phyloP scores from a whole-genome alignment of 1,284 basidiomycete species.

The Ganoderma boninense region DNA sequence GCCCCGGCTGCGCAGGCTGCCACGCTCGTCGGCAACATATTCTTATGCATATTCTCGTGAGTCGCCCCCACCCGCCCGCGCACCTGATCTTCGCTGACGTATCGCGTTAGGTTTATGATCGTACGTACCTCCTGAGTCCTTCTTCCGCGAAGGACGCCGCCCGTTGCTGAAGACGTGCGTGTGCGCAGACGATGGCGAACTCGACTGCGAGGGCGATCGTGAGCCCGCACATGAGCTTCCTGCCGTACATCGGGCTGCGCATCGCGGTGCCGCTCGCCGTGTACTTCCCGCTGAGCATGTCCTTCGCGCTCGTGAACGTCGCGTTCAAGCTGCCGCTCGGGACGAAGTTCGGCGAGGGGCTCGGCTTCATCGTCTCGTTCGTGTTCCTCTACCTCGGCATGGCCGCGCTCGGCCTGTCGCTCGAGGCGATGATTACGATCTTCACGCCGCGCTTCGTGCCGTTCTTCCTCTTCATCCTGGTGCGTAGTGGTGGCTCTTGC shows the following conservation, averaged over 20 bases:
- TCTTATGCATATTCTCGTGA: constrained; percentile 55
- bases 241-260: constrained; percentile 49
- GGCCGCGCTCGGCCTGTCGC: constrained; percentile 47
- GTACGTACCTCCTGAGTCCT: constrained; percentile 13
- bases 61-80: constrained; percentile 17
- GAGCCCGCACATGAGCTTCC: constrained; percentile 49
- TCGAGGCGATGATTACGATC: constrained; percentile 49
- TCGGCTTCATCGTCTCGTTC: constrained; percentile 55
- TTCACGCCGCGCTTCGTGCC: constrained; percentile 43
- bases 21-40: constrained; percentile 59
- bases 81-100: neutral
- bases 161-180: constrained; percentile 16
- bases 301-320: constrained; percentile 54
- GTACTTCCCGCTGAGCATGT: constrained; percentile 52
- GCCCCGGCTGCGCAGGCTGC: constrained; percentile 59
- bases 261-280: constrained; percentile 47
- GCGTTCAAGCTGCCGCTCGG: constrained; percentile 51
- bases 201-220: constrained; percentile 52
- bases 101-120: constrained; percentile 29
- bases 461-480: constrained; percentile 45
- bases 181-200: constrained; percentile 51
- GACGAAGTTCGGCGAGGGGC: constrained; percentile 48
- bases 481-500: constrained; percentile 17
- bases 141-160: constrained; percentile 45
- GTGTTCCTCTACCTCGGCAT: constrained; percentile 47